Conservation (phyloP, 2,329 filamentous ascomycete genomes). For the Xylariaceae sp. region DNA sequence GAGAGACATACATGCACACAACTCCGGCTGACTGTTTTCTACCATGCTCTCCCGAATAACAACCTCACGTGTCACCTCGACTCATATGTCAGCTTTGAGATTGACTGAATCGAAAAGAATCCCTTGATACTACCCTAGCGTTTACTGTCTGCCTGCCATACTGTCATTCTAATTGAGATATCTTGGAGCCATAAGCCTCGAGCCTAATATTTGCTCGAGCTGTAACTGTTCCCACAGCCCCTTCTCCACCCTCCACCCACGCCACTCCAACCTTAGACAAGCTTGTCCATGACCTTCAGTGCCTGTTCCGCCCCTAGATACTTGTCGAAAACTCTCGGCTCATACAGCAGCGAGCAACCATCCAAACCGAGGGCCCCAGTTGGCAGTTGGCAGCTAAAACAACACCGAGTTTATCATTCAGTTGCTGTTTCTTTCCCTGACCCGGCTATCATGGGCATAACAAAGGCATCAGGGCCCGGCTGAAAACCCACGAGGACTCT, state of each 20-base stretch:
- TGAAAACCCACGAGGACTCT: neutral
- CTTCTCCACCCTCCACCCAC: neutral
- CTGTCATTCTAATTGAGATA: constrained; percentile 26
- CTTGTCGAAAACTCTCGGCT: neutral
- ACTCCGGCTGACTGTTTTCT: no score
- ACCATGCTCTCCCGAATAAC: neutral
- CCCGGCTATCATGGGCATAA: neutral
- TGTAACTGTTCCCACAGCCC: constrained; percentile 13
- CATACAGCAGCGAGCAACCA: neutral
- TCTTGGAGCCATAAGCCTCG: neutral
- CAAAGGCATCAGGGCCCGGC: neutral
- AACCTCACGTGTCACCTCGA: constrained; percentile 1
- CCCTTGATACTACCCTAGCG: constrained; percentile 41
- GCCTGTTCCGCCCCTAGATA: neutral
- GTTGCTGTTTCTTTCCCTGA: neutral
- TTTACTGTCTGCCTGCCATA: constrained; percentile 35
- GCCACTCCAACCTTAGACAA: neutral
- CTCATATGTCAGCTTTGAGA: no score
- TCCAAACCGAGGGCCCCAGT: neutral
- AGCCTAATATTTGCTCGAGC: constrained; percentile 3
- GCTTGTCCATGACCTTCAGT: neutral
- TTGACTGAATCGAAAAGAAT: constrained; percentile 30
- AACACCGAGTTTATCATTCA: neutral
- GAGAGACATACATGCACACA: no score
- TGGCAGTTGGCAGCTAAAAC: neutral